Conservation (phyloP, 305 asterid species). For the Fraxinus paxiana region DNA sequence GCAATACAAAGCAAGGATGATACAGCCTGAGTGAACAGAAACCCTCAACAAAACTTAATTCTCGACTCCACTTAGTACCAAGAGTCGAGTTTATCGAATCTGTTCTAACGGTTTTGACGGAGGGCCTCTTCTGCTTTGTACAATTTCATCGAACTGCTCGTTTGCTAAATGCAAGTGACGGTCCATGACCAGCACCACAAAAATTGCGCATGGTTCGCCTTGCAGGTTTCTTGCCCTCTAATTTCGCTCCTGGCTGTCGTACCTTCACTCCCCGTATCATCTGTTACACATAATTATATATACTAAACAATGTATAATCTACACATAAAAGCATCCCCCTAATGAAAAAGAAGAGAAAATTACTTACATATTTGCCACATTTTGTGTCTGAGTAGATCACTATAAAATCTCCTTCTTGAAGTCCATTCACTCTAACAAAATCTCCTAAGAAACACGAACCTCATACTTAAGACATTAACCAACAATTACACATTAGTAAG, state of each 20-base stretch:
- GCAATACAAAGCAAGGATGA: constrained; percentile 18
- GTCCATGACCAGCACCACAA: constrained; percentile 32
- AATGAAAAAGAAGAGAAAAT: not conserved
- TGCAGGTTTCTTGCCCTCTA: constrained; percentile 67
- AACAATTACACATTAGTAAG: not conserved
- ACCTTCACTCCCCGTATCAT: constrained; percentile 97
- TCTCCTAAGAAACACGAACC: constrained; percentile 45
- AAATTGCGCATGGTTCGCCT: constrained; percentile 45
- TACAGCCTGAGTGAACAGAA: not conserved
- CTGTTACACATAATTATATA: constrained; percentile 30
- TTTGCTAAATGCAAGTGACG: constrained; percentile 38
- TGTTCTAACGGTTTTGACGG: not conserved
- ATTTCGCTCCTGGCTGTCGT: constrained; percentile 56
- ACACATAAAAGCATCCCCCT: not conserved
- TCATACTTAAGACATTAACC: not conserved
- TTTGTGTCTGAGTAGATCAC: constrained; percentile 87
- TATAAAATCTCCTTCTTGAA: constrained; percentile 93
- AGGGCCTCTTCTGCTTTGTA: not conserved
- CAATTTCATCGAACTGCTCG: constrained; percentile 39
- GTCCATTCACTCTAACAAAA: constrained; percentile 79
- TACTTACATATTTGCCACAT: constrained; percentile 83
- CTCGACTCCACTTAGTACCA: not conserved
- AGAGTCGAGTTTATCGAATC: not conserved
- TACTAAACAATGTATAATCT: not conserved
- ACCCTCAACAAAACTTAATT: constrained; percentile 16